phyloP scores from a whole-genome alignment of 1,284 basidiomycete genomes.

The Ceratobasidium sp. region DNA sequence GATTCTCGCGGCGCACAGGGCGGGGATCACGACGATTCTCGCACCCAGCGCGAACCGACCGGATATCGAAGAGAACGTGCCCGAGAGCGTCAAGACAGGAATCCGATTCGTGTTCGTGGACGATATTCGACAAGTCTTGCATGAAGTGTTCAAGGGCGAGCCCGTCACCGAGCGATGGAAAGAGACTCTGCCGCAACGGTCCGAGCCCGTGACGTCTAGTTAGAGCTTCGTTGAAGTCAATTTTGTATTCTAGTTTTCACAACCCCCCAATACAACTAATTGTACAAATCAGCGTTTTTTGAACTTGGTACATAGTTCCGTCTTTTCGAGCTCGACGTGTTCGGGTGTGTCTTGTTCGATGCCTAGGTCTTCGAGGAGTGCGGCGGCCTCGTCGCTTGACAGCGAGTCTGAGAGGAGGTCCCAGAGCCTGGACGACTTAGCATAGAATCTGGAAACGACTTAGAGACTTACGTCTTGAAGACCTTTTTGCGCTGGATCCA shows the following conservation, averaged over 20 bases:
- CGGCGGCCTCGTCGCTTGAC: conserved; percentile 64
- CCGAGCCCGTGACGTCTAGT: conserved; percentile 15
- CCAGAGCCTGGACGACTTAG: conserved; percentile 64
- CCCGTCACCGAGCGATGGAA: conserved; percentile 69
- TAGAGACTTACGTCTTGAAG: conserved; percentile 69
- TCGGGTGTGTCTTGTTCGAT: conserved; percentile 74
- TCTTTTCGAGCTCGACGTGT: conserved; percentile 63
- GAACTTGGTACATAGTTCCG: conserved; percentile 53
- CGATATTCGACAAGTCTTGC: conserved; percentile 84
- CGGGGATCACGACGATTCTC: conserved; percentile 89
- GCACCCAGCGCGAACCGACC: conserved; percentile 86
- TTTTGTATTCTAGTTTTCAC: conserved; percentile 6
- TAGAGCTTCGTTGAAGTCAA: background rate
- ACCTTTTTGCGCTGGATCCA: conserved; percentile 73
- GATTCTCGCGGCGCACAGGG: conserved; percentile 91
- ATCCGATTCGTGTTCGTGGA: conserved; percentile 94
- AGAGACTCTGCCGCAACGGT: conserved; percentile 53
- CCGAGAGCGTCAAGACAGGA: conserved; percentile 90
- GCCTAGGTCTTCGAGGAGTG: conserved; percentile 72
- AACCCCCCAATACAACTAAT: conserved; percentile 35
- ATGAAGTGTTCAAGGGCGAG: conserved; percentile 79
- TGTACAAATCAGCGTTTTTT: background rate
- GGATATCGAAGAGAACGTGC: conserved; percentile 95
- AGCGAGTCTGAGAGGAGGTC: conserved; percentile 69
- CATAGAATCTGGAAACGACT: background rate